Evolutionary conservation across 2,329 filamentous ascomycete species (phyloP), one percentile per base, ranked within the genome.

Genomic region (Fusarium subtropicale): DNA sequence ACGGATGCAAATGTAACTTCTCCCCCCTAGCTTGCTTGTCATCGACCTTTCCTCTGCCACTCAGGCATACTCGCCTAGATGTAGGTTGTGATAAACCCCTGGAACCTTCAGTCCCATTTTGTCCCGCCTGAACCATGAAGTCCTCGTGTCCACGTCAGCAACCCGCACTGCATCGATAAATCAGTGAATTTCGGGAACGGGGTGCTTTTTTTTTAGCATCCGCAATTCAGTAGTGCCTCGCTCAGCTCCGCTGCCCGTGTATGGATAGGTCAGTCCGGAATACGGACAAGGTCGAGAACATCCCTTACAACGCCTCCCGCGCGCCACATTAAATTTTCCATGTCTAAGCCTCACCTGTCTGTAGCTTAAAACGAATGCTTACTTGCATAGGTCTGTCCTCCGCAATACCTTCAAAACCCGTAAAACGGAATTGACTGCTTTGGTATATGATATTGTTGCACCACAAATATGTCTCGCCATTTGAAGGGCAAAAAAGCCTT

Each of bases 61-160:
- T 38, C 18, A 38, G 36, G 10, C n/a, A n/a, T n/a, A 46, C 39
- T 62, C 34, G 42, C 34, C 42, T 41, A 8, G 22, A 24, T 15
- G 22, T 42, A 42, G 8, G 39, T 42, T 38, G 16, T 45, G 28
- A 30, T 50, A 39, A 57, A 46, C 39, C 64, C 65, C 66, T 68
- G 44, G 44, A 46, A 20, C 24, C 24, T 51, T 51, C 16, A 34
- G 51, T 51, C 50, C 39, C 50, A 38, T 45, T 44, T 64, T 22
- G 66, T 69, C 50, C 38, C 57, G 46, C 39, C 20, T 31, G 52
- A 55, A 41, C 42, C 20, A 58, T 20, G n/a, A 12, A 22, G 54
- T 53, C 52, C 51, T 65, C 67, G 55, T 70, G 68, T 71, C 68
- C 68, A 56, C 68, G 68, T 71, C 68, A 71, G 68, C 68, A 65